Conservation (phyloP, 805 yeast genomes). For the Kuraishia piskuri region DNA sequence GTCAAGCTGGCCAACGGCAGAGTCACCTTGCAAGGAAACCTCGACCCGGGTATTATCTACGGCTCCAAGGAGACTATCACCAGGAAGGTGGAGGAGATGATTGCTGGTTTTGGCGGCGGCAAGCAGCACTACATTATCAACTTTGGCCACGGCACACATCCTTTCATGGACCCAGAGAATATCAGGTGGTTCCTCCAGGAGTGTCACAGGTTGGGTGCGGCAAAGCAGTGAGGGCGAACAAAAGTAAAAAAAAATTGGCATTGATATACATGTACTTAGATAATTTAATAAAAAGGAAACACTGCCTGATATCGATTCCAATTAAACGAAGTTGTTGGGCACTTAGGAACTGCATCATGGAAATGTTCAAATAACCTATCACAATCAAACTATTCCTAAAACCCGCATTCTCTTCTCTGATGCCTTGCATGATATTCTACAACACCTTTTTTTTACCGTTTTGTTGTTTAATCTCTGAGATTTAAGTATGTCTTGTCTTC, state of each 20-base stretch:
- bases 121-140: constrained; percentile 86
- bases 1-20: constrained; percentile 65
- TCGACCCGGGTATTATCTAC: constrained; percentile 92
- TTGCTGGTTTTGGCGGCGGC: constrained; percentile 88
- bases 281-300: no score
- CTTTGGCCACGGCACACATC: constrained; percentile 98
- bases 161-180: constrained; percentile 92
- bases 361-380: no score
- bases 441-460: no score
- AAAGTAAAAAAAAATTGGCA: neutral
- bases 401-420: no score
- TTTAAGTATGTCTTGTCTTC: no score
- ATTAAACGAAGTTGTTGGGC: no score
- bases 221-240: neutral
- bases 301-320: no score
- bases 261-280: no score
- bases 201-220: constrained; percentile 70
- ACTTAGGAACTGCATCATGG: no score
- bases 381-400: no score
- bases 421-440: no score
- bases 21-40: constrained; percentile 85
- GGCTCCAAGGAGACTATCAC: constrained; percentile 81
- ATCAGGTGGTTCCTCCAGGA: constrained; percentile 79
- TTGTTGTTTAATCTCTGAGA: no score
- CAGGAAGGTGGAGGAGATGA: constrained; percentile 79